Conservation (phyloP, 306 rosid species). For the Geum urbanum region DNA sequence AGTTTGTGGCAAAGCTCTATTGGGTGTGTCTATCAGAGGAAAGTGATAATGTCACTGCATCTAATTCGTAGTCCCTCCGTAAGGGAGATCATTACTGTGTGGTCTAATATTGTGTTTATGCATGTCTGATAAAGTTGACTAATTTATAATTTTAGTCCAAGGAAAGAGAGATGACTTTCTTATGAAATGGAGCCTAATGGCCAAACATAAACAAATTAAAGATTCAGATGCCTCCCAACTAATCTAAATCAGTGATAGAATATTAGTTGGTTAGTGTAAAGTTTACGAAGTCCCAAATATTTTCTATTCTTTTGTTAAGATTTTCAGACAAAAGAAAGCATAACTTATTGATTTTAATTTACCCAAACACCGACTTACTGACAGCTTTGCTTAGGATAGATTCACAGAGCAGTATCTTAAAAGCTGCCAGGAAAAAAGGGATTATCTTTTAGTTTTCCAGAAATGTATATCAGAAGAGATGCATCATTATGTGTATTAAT, state of each 20-base stretch:
- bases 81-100: too few relatives aligned
- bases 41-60: too few relatives aligned
- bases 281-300: conserved; percentile 40
- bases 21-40: too few relatives aligned
- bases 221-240: conserved; percentile 21
- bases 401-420: conserved; percentile 16
- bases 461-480: neutral
- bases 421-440: conserved; percentile 1
- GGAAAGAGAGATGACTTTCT: conserved; percentile 3
- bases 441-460: neutral
- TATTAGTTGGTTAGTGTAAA: conserved; percentile 10
- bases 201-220: neutral
- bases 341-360: neutral
- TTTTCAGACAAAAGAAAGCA: conserved; percentile 16
- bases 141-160: too few relatives aligned
- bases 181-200: conserved; percentile 12
- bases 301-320: conserved; percentile 38
- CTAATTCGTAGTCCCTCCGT: too few relatives aligned
- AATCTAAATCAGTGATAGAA: conserved; percentile 7
- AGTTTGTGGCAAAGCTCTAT: too few relatives aligned
- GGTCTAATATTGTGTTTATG: too few relatives aligned
- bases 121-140: too few relatives aligned
- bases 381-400: conserved; percentile 20
- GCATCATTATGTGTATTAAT: neutral
- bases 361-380: conserved; percentile 18